Conservation (phyloP, 495 filamentous ascomycete species). For the Patellaria atrata region DNA sequence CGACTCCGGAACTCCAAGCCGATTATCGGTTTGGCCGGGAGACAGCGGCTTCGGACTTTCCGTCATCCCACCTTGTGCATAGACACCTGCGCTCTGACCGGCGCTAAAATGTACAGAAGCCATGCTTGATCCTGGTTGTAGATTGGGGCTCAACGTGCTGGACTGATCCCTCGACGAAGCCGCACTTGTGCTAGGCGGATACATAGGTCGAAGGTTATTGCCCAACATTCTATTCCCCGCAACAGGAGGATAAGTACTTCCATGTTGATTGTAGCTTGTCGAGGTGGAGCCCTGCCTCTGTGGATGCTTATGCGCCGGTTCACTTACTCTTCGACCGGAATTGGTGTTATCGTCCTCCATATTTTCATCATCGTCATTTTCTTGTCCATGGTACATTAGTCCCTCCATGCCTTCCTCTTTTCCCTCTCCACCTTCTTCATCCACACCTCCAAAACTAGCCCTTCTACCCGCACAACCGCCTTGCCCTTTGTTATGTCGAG, state of each 20-base stretch:
- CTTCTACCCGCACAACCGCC: slow-evolving; percentile 88
- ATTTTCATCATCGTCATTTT: slow-evolving; percentile 46
- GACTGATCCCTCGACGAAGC: slow-evolving; percentile 9
- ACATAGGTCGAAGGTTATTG: slow-evolving; percentile 18
- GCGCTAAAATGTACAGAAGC: slow-evolving; percentile 18
- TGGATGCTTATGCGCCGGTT: slow-evolving; percentile 55
- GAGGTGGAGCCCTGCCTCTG: slow-evolving; percentile 35
- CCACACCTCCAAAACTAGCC: slow-evolving; percentile 70
- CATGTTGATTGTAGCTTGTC: slow-evolving; percentile 42
- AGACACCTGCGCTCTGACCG: slow-evolving; percentile 38
- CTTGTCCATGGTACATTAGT: slow-evolving; percentile 40
- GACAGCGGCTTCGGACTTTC: slow-evolving; percentile 82
- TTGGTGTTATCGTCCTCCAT: slow-evolving; percentile 29
- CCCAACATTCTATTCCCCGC: slow-evolving; percentile 22
- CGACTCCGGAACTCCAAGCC: slow-evolving; percentile 38
- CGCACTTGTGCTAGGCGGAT: slow-evolving; percentile 15
- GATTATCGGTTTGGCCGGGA: slow-evolving; percentile 50
- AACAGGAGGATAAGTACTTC: slow-evolving; percentile 68
- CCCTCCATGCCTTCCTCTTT: slow-evolving; percentile 64
- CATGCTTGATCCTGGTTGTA: slow-evolving; percentile 16
- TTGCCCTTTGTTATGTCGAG: slow-evolving; percentile 88
- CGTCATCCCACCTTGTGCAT: slow-evolving; percentile 56
- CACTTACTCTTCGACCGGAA: slow-evolving; percentile 24
- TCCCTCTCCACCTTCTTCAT: slow-evolving; percentile 50
- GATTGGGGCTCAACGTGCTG: slow-evolving; percentile 17